Percentiles rank a stretch among this genome's conserved stretches.
phyloP scores from a whole-genome alignment of 1,284 basidiomycete species.

The Ceratobasidium theobromae region DNA sequence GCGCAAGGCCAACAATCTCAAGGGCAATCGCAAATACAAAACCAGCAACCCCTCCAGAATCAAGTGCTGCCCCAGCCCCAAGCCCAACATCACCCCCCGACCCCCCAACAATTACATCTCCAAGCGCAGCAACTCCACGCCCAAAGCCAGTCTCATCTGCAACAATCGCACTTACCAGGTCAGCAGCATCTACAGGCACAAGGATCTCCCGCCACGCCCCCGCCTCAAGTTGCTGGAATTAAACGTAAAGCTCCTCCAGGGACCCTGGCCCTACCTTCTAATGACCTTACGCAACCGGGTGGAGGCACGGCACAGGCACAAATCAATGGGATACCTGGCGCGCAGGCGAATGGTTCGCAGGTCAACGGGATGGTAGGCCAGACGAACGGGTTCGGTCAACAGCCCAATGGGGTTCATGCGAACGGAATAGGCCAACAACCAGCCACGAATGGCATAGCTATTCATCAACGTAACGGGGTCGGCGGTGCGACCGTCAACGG shows the following conservation, averaged over 20 bases:
- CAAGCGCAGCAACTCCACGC: conserved; percentile 20
- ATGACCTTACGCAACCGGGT: conserved; percentile 1
- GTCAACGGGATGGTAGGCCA: too few relatives aligned
- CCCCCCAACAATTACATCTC: conserved; percentile 20
- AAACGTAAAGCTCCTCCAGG: conserved; percentile 27
- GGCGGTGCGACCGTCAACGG: neutral
- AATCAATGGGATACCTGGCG: neutral
- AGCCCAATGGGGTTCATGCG: neutral
- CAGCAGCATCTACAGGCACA: conserved; percentile 3
- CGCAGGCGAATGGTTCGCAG: conserved; percentile 14
- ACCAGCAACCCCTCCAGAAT: neutral
- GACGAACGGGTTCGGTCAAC: conserved; percentile 1
- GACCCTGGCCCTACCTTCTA: conserved; percentile 4
- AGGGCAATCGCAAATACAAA: neutral
- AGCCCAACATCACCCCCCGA: conserved; percentile 6
- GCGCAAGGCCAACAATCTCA: neutral
- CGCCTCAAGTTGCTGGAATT: conserved; percentile 13
- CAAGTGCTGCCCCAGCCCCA: neutral
- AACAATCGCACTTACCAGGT: neutral
- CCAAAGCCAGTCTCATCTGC: neutral
- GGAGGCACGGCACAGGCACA: neutral
- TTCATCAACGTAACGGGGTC: neutral
- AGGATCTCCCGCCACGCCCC: conserved; percentile 22
- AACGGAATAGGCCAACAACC: neutral
- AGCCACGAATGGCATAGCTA: neutral